Conservation (phyloP, 306 rosid species). For the Prunus mume region DNA sequence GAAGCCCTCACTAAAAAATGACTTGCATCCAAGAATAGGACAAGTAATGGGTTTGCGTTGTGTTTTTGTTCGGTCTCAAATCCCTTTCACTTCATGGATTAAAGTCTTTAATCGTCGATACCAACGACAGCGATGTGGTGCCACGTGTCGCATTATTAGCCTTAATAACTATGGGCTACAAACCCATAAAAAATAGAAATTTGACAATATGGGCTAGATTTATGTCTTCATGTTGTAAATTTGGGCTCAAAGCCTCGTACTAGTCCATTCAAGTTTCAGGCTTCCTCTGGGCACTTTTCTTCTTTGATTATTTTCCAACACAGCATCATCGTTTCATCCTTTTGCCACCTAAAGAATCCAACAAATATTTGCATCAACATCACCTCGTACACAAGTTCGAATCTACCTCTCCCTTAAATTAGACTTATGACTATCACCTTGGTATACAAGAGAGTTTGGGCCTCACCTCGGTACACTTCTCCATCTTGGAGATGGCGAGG, state of each 20-base stretch:
- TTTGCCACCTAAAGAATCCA: not conserved
- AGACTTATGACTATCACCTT: too few species aligned
- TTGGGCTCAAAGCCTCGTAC: too few species aligned
- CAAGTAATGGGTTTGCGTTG: not conserved
- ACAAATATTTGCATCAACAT: too few species aligned
- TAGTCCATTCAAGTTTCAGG: too few species aligned
- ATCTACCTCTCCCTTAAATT: too few species aligned
- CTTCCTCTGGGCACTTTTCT: not conserved
- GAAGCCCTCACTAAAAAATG: rapidly evolving
- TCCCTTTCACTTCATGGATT: not conserved
- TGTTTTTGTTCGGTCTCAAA: not conserved
- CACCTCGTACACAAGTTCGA: too few species aligned
- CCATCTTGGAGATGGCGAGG: not conserved
- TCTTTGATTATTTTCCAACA: not conserved
- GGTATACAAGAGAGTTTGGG: not conserved
- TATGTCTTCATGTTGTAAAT: too few species aligned
- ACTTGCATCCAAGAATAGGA: not conserved
- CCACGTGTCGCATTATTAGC: not conserved
- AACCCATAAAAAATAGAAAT: not conserved
- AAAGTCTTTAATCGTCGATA: not conserved
- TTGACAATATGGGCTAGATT: too few species aligned
- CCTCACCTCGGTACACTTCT: not conserved
- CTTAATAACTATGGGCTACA: not conserved
- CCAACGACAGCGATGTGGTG: not conserved
- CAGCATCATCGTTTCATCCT: not conserved